Conservation (phyloP, 805 yeast genomes). For the Ogataea angusta region DNA sequence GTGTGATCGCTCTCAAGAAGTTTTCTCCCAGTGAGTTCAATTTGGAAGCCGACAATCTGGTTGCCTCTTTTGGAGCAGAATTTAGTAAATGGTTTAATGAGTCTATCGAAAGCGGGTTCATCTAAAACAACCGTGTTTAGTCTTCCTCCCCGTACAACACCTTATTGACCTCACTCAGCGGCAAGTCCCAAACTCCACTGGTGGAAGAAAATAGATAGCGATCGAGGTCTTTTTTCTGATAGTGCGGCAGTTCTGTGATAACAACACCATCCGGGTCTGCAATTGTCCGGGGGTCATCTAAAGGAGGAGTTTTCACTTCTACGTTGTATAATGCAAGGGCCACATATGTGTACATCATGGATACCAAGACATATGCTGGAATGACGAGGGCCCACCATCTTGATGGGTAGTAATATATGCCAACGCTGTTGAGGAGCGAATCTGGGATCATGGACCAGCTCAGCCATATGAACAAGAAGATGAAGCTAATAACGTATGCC, state of each 20-base stretch:
- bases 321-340: constrained; percentile 69
- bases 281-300: constrained; percentile 60
- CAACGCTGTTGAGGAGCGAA: constrained; percentile 45
- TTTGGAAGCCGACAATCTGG: constrained; percentile 17
- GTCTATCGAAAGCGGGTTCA: constrained; percentile 5
- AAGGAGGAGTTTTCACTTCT: constrained; percentile 63
- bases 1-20: constrained; percentile 22
- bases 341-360: constrained; percentile 69
- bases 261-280: constrained; percentile 58
- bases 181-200: constrained; percentile 85
- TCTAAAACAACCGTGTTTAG: background rate
- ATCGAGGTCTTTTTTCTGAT: constrained; percentile 19
- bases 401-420: constrained; percentile 75
- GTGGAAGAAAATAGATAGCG: constrained; percentile 55
- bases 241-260: constrained; percentile 22
- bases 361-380: constrained; percentile 67
- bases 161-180: constrained; percentile 65
- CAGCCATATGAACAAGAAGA: constrained; percentile 53
- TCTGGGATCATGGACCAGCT: constrained; percentile 78
- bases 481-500: constrained; percentile 63
- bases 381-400: constrained; percentile 87
- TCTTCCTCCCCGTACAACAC: constrained; percentile 45
- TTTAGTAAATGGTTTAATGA: constrained; percentile 23
- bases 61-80: constrained; percentile 24
- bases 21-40: constrained; percentile 15